A percentile compares a stretch with the other conserved stretches of the same genome.
Conservation (phyloP, 192 early-diverging fungal species). For the Glomus cerebriforme region DNA sequence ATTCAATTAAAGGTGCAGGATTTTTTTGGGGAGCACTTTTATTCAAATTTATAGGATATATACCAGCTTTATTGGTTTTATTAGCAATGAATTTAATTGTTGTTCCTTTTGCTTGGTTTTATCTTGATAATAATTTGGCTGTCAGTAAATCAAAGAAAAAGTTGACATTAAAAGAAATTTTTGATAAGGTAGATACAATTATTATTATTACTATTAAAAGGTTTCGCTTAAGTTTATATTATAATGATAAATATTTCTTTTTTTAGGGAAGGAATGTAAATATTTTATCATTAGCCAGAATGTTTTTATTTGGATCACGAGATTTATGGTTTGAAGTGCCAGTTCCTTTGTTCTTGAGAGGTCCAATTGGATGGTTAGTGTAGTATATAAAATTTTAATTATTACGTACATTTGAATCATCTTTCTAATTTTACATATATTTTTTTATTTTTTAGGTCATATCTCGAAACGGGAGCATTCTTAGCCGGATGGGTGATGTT, state of each 20-base stretch:
- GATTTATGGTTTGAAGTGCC: slow-evolving; percentile 52
- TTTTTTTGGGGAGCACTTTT: slow-evolving; percentile 47
- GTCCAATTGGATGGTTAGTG: slow-evolving; percentile 36
- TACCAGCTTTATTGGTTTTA: slow-evolving; percentile 42
- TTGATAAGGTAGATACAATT: slow-evolving; percentile 1
- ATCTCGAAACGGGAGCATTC: slow-evolving; percentile 38
- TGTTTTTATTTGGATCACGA: slow-evolving; percentile 50
- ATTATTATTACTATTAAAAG: neutral
- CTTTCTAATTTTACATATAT: too few species aligned
- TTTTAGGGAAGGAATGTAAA: slow-evolving; percentile 31
- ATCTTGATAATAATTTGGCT: slow-evolving; percentile 30
- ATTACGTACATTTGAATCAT: too few species aligned
- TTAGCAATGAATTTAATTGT: slow-evolving; percentile 33
- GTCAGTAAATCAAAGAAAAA: slow-evolving; percentile 20
- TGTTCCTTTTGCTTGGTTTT: slow-evolving; percentile 22
- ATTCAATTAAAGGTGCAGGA: slow-evolving; percentile 51
- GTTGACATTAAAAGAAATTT: slow-evolving; percentile 25
- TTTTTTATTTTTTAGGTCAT: slow-evolving; percentile 24
- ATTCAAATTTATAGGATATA: slow-evolving; percentile 35
- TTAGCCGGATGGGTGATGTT: slow-evolving; percentile 50
- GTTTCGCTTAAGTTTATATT: neutral
- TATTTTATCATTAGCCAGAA: slow-evolving; percentile 45
- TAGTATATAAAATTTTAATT: too few species aligned
- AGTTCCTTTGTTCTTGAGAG: slow-evolving; percentile 43
- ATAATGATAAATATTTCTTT: too few species aligned